Evolutionary conservation across 805 yeast genomes (phyloP), one percentile per base, ranked within the genome.

Genomic region (Metschnikowia bowlesiae): DNA sequence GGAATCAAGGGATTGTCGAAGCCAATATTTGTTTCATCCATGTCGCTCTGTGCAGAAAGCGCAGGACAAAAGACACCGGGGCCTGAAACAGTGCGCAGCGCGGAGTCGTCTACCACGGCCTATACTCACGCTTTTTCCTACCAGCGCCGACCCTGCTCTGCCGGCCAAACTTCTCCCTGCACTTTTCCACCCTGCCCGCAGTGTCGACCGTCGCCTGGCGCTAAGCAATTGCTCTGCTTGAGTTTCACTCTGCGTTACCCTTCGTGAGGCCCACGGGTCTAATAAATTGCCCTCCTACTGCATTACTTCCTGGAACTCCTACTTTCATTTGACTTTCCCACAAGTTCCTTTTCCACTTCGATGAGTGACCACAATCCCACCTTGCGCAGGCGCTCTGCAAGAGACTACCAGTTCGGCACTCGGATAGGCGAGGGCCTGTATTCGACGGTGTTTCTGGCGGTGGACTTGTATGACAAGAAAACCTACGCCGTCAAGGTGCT

Each of bases 391-490:
- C 55, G 57, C 78, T 74, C 85, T 18, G 95, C 89, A 10, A 82
- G 84, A 56, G 99, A 94, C 64, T 94, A 91, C 67, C 85, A 83
- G 54, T 89, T 94, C 64, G 95, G 96, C 8, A 83, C 88, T 14
- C 83, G 86, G 40, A 79, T 94, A 26, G 99, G 99, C 5, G 96
- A 89, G 64, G 99, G 99, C 1, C 89, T 97, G 7, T 94, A 92
- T 64, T 91, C 98, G 9, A 89, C 95, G 6, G 99, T 92, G 8
- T 88, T 82, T 60, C 86, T 87, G 51, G 99, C 96, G 0, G 73
- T 86, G 5, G 97, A 92, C 53, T 64, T 82, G 26, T 84, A 82
- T 59, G 85, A 87, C 42, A 76, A 82, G 62, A 79, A 84, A 52
- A 83, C 89, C 7, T 94, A 83, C 63, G 99, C 99, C 26, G 84